Base-by-base conservation (phyloP, 2,329 filamentous ascomycete species). In the Exserohilum rostratum region DNA sequence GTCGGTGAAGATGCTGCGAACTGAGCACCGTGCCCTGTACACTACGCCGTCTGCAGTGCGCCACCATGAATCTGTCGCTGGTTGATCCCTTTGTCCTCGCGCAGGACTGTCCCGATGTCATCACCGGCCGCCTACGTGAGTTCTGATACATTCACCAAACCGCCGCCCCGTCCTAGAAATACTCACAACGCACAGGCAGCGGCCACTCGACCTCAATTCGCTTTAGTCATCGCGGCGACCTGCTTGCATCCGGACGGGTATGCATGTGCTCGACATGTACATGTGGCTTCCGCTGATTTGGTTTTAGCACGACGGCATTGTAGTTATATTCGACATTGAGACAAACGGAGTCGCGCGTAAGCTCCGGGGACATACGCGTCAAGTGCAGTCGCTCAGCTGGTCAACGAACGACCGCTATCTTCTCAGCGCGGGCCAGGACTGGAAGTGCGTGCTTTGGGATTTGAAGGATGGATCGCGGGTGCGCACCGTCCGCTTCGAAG, bases 391-490 rank as follows among this genome's bases (percentile, higher is more conserved):
- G 46, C 77, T 99, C 56, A 96, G 93, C 79, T 99, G 95, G 95
- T 97, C 93, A 47, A 85, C 89, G 66, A 91, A 92, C 77, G 93
- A 95, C 22, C 85, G 91, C 62, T 98, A 96, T 76, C 82, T 99
- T 47, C 84, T 99, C 53, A 96, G 91, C 54, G 90, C 92, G 10
- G 96, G 92, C 39, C 91, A 97, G 74, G 95, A 96, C 69, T 98
- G 93, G 90, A 96, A 96, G 77, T 93, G 90, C 60, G 92, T 96
- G 46, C 82, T 99, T 0, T 99, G 95, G 95, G 95, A 99, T 76
- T 80, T 99, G 54, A 84, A 89, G 70, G 83, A 89, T 75, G 85
- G 87, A 70, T 82, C 82, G 61, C 82, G 90, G 55, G 80, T 93
- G 68, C 88, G 93, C 62, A 93, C 91, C 64, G 89, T 97, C 66